Evolutionary conservation across 257 asterid species (phyloP).

Genomic region (Nicotiana undulata): DNA sequence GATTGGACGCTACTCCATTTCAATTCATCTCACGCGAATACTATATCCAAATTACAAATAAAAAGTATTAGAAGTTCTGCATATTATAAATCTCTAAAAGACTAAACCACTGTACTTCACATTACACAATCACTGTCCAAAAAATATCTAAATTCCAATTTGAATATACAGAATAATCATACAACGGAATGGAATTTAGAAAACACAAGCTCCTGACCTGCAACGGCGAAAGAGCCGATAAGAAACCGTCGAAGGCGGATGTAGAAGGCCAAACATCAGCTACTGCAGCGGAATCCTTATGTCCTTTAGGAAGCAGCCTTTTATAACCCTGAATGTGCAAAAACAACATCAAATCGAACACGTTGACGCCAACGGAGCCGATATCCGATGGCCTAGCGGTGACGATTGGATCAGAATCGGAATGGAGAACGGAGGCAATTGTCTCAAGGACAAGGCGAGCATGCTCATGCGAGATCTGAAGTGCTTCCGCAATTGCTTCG

Average conservation of each 20-base stretch:
- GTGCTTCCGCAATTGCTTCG: slow-evolving; percentile 34
- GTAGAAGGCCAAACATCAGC: slow-evolving; percentile 99
- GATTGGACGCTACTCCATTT: no score
- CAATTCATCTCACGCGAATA: no score
- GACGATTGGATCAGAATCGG: slow-evolving; percentile 59
- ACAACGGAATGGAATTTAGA: no score
- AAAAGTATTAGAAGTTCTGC: no score
- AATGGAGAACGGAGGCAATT: slow-evolving; percentile 51
- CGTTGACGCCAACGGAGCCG: slow-evolving; percentile 53
- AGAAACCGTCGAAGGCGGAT: slow-evolving; percentile 84
- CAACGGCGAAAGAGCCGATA: slow-evolving; percentile 85
- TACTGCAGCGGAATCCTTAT: slow-evolving; percentile 83
- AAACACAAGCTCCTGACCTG: slow-evolving; percentile 36
- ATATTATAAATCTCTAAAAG: no score
- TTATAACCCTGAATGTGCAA: slow-evolving; percentile 80
- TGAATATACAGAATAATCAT: no score
- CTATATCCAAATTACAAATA: no score
- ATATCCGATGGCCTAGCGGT: slow-evolving; percentile 38
- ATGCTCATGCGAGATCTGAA: slow-evolving; percentile 62
- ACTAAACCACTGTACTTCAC: not conserved
- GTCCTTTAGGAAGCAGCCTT: slow-evolving; percentile 88
- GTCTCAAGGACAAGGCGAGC: slow-evolving; percentile 72
- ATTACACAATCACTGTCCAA: not conserved
- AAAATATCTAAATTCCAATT: not conserved
- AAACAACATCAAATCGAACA: slow-evolving; percentile 72